phyloP scores from a whole-genome alignment of 2,329 filamentous ascomycete species.

The Pseudonectria foliicola region DNA sequence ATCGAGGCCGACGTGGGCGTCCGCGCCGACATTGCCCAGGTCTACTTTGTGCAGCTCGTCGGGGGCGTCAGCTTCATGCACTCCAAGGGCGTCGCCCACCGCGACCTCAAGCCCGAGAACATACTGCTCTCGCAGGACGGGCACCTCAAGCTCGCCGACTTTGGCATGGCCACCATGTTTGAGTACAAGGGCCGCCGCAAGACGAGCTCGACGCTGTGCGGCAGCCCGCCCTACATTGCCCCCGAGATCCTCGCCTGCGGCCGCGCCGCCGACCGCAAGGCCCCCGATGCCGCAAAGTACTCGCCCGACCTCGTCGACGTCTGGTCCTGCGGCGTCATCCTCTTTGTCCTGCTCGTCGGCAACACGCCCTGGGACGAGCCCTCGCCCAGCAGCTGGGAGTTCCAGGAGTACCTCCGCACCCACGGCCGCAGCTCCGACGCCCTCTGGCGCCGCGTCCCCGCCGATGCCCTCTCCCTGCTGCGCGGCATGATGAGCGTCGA shows the following conservation, averaged over 20 bases:
- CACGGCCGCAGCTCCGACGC: conserved; percentile 78
- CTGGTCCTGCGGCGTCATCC: conserved; percentile 96
- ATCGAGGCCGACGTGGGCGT: conserved; percentile 97
- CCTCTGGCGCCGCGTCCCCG: conserved; percentile 73
- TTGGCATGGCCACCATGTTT: conserved; percentile 91
- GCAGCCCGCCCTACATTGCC: conserved; percentile 93
- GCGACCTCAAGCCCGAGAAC: conserved; percentile 91
- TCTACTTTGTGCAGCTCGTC: conserved; percentile 91
- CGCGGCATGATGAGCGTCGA: conserved; percentile 91
- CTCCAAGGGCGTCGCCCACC: conserved; percentile 87
- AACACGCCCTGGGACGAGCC: conserved; percentile 99
- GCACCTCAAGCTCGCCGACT: conserved; percentile 90
- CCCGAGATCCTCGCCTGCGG: conserved; percentile 71
- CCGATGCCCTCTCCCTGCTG: conserved; percentile 69
- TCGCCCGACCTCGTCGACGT: conserved; percentile 79
- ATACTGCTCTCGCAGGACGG: conserved; percentile 81
- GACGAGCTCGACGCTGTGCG: conserved; percentile 81
- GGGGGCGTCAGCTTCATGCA: conserved; percentile 92
- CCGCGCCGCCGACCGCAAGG: conserved; percentile 34
- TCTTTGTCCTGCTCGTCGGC: conserved; percentile 89
- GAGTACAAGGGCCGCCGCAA: conserved; percentile 80
- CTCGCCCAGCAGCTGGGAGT: conserved; percentile 80
- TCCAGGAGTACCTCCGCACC: conserved; percentile 73
- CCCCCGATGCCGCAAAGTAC: conserved; percentile 52
- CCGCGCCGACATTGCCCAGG: conserved; percentile 87